Conservation (phyloP, 1,139 yeast genomes). For the Yamadazyma friedrichii region DNA sequence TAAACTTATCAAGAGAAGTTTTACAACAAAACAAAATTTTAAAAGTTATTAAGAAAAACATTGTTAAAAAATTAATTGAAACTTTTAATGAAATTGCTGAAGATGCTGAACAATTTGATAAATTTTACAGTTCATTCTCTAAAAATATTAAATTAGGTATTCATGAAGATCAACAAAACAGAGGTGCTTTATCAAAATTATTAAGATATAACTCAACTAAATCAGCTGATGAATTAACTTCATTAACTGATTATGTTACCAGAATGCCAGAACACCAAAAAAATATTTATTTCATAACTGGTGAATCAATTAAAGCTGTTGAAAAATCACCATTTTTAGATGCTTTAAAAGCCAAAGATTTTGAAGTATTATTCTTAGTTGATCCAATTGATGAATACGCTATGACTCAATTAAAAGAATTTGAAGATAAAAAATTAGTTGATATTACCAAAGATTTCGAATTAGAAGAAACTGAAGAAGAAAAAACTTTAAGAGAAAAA, state of each 20-base stretch:
- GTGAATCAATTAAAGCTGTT: constrained; percentile 97
- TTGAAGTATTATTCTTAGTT: constrained; percentile 95
- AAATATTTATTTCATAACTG: constrained; percentile 98
- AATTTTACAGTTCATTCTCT: constrained; percentile 96
- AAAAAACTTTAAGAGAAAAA: constrained; percentile 89
- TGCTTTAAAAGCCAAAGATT: constrained; percentile 97
- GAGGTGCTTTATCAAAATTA: constrained; percentile 91
- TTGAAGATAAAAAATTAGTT: constrained; percentile 98
- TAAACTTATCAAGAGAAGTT: constrained; percentile 99
- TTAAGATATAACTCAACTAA: constrained; percentile 97
- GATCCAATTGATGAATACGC: constrained; percentile 99
- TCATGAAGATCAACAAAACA: constrained; percentile 99
- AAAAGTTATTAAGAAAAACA: constrained; percentile 99
- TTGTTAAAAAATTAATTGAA: constrained; percentile 97
- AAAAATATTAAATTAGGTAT: constrained; percentile 99
- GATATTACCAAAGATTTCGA: constrained; percentile 99
- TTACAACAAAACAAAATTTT: constrained; percentile 99
- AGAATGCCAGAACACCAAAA: constrained; percentile 99
- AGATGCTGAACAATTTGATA: constrained; percentile 97
- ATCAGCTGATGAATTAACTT: constrained; percentile 90
- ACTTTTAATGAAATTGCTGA: constrained; percentile 99
- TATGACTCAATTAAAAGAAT: constrained; percentile 98
- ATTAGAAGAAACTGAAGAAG: constrained; percentile 98
- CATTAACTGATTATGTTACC: constrained; percentile 94
- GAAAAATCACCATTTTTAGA: constrained; percentile 99